A percentile compares a stretch with the other conserved stretches of the same genome.
These are phyloP conservation scores for Candida buenavistaensis DNA, from an alignment of 1,139 yeast species.

Conservation along the genomic window DNA sequence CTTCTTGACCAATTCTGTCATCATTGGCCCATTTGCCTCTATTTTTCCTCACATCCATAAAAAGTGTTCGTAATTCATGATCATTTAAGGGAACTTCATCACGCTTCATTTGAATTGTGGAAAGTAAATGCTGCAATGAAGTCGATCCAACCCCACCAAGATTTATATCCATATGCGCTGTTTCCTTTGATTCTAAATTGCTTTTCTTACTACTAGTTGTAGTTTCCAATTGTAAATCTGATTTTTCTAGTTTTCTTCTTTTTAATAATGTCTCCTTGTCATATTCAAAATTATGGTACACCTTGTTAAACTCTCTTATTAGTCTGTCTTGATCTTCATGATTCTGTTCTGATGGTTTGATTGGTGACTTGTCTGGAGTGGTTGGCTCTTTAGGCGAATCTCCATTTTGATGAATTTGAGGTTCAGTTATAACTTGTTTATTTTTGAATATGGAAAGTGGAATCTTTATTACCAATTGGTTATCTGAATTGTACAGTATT, in stretches of 20 bases:
- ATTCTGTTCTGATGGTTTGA: conserved; percentile 8
- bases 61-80: conserved; percentile 76
- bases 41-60: conserved; percentile 90
- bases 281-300: conserved; percentile 82
- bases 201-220: conserved; percentile 8
- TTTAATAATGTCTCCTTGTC: conserved; percentile 79
- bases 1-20: conserved; percentile 95
- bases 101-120: conserved; percentile 75
- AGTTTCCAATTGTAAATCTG: conserved; percentile 68
- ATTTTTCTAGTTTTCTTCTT: conserved; percentile 75
- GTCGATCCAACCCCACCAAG: conserved; percentile 67
- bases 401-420: background rate
- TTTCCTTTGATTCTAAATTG: conserved; percentile 9
- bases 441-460: conserved; percentile 27
- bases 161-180: conserved; percentile 16
- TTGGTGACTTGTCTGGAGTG: background rate
- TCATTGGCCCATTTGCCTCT: conserved; percentile 97
- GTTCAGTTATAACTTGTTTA: background rate
- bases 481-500: conserved; percentile 22
- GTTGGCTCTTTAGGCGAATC: background rate
- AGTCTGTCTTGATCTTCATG: conserved; percentile 40
- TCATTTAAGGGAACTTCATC: conserved; percentile 78
- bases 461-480: conserved; percentile 31
- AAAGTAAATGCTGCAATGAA: conserved; percentile 77
- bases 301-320: conserved; percentile 49